Evolutionary conservation across 2,329 filamentous ascomycete genomes (phyloP).

Genomic region (Orbilia oligospora): DNA sequence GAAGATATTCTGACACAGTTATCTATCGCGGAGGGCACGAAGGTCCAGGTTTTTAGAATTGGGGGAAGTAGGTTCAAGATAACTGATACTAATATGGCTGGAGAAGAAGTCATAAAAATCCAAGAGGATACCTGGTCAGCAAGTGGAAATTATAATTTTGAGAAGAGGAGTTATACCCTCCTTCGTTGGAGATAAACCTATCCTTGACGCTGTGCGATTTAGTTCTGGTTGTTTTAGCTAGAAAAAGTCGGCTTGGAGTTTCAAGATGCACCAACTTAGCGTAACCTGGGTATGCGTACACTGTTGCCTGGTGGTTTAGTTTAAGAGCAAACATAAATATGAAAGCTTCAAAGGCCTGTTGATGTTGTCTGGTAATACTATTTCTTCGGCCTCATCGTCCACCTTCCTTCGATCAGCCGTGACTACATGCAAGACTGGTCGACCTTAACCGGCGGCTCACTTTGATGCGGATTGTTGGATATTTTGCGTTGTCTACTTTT

Average conservation of each 20-base stretch:
- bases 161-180: slow-evolving; percentile 79
- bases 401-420: no score
- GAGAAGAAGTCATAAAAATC: slow-evolving; percentile 75
- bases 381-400: no score
- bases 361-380: no score
- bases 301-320: no score
- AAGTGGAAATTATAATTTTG: slow-evolving; percentile 75
- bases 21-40: slow-evolving; percentile 68
- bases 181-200: slow-evolving; percentile 66
- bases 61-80: slow-evolving; percentile 72
- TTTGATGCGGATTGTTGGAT: slow-evolving; percentile 26
- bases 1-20: slow-evolving; percentile 74
- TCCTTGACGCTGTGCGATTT: neutral
- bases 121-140: slow-evolving; percentile 76
- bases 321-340: no score
- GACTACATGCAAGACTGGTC: no score
- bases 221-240: neutral
- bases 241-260: no score
- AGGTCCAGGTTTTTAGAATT: slow-evolving; percentile 76
- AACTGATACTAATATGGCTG: slow-evolving; percentile 73
- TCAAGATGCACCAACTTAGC: no score
- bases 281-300: no score
- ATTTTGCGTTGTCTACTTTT: slow-evolving; percentile 40
- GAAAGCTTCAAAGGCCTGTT: no score
- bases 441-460: no score